A percentile compares a stretch with the other conserved stretches of the same genome.
phyloP scores from a whole-genome alignment of 768 basidiomycete genomes.

The Cyathus striatus region DNA sequence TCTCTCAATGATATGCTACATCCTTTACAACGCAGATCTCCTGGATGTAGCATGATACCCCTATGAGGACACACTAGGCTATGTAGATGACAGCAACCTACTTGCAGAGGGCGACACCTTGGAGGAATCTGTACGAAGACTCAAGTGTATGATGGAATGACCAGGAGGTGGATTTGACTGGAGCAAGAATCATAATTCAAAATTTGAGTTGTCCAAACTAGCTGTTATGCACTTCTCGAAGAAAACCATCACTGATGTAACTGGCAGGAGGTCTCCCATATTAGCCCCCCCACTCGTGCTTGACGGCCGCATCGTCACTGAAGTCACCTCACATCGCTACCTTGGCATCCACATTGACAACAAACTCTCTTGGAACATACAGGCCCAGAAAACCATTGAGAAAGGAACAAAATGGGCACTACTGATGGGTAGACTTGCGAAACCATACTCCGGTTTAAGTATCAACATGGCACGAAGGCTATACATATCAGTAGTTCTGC shows the following conservation, averaged over 20 bases:
- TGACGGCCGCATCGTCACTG: not conserved
- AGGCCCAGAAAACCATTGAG: constrained; percentile 4
- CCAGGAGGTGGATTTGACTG: constrained; percentile 17
- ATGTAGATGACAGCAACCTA: constrained; percentile 21
- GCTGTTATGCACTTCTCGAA: constrained; percentile 17
- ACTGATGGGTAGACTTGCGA: not conserved
- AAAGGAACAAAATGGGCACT: constrained; percentile 6
- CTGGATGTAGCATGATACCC: constrained; percentile 5
- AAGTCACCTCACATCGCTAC: constrained; percentile 3
- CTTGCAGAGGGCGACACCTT: constrained; percentile 19
- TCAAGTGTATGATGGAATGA: constrained; percentile 19
- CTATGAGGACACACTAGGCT: constrained; percentile 15
- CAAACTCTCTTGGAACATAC: constrained; percentile 8
- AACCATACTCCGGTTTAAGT: constrained; percentile 6
- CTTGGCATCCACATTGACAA: constrained; percentile 11
- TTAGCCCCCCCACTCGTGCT: not conserved
- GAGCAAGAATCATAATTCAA: constrained; percentile 18
- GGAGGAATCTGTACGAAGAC: constrained; percentile 9
- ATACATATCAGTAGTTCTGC: constrained; percentile 13
- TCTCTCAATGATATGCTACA: constrained; percentile 15
- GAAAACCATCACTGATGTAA: not conserved
- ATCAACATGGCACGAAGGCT: constrained; percentile 7
- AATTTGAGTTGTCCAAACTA: constrained; percentile 24
- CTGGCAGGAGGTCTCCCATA: not conserved
- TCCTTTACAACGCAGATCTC: constrained; percentile 19